Conservation (phyloP, 2,329 filamentous ascomycete species). For the Monascus ruber region DNA sequence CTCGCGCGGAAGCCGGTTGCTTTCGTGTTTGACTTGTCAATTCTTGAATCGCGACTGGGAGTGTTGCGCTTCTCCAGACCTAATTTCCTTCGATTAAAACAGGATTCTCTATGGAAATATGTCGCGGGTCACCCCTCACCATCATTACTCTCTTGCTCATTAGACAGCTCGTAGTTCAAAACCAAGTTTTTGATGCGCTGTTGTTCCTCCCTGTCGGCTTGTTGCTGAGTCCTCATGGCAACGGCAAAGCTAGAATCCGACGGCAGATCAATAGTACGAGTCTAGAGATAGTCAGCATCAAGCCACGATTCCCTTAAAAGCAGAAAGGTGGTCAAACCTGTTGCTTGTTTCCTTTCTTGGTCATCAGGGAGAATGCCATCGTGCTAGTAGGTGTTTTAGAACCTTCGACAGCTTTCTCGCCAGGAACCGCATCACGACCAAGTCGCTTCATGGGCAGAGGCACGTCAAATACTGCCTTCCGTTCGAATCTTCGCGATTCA, state of each 20-base stretch:
- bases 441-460: conserved; percentile 75
- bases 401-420: conserved; percentile 28
- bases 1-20: conserved; percentile 70
- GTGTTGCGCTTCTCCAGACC: conserved; percentile 32
- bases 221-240: conserved; percentile 90
- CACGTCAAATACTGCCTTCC: conserved; percentile 91
- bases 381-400: conserved; percentile 40
- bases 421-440: conserved; percentile 45
- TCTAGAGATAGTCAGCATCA: conserved; percentile 41
- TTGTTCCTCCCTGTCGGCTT: conserved; percentile 90
- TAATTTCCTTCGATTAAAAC: conserved; percentile 3
- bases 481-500: conserved; percentile 90
- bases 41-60: conserved; percentile 26
- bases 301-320: neutral
- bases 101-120: conserved; percentile 20
- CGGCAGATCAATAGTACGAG: conserved; percentile 72
- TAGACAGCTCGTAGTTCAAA: conserved; percentile 86
- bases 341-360: conserved; percentile 90
- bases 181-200: conserved; percentile 97
- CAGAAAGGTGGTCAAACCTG: conserved; percentile 47
- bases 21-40: conserved; percentile 50
- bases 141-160: conserved; percentile 65
- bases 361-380: conserved; percentile 96
- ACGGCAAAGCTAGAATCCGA: conserved; percentile 90
- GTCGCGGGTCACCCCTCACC: conserved; percentile 46